These are phyloP conservation scores for Pseudogymnoascus sp. DNA, from an alignment of 2,329 filamentous ascomycete genomes.

Conservation along the genomic window DNA sequence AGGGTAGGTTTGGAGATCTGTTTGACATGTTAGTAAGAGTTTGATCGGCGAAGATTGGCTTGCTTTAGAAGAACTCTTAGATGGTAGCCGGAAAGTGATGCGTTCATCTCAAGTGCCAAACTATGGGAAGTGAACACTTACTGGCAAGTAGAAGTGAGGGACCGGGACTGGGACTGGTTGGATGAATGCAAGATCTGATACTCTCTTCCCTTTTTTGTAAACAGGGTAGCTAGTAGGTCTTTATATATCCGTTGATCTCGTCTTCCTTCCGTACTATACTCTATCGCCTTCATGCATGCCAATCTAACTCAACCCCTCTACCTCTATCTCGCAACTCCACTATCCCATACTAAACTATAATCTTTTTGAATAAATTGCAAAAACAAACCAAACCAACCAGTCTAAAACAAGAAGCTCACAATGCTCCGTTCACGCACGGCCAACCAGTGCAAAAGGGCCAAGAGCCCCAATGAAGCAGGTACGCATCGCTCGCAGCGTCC, in stretches of 20 bases:
- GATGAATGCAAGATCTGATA: not conserved
- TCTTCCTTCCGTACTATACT: not conserved
- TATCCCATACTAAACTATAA: not conserved
- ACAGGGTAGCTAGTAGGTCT: not conserved
- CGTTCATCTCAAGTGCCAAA: not conserved
- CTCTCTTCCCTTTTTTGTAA: not conserved
- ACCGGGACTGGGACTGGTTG: not conserved
- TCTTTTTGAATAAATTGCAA: not conserved
- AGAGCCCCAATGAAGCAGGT: conserved; percentile 6
- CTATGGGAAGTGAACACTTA: not conserved
- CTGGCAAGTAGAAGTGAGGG: not conserved
- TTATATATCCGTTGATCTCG: not conserved
- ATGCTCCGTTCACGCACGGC: not conserved
- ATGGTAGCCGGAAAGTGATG: not conserved
- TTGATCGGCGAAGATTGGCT: not conserved
- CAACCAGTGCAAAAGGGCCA: not conserved
- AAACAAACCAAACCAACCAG: not conserved
- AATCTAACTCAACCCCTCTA: not conserved
- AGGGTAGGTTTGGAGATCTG: not conserved
- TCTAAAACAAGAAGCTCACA: conserved; percentile 4
- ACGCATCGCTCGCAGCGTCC: not conserved
- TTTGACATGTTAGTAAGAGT: not conserved
- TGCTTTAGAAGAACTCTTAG: not conserved
- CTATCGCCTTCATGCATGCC: not conserved
- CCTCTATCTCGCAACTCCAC: not conserved